phyloP scores from a whole-genome alignment of 2,329 filamentous ascomycete genomes.

The Phaeomoniella chlamydospora region DNA sequence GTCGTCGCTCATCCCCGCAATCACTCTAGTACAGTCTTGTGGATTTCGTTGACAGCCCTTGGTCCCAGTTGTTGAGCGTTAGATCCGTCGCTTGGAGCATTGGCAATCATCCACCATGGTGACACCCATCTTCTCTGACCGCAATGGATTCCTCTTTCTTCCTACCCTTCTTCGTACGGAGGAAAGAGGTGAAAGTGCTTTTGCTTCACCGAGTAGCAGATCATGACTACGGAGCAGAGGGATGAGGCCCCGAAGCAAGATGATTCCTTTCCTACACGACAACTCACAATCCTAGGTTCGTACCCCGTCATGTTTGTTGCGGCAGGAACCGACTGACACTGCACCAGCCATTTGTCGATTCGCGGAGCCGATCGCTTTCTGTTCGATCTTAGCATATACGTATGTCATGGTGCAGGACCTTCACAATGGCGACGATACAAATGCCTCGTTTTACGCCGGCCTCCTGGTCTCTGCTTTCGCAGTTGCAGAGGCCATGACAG shows the following conservation, averaged over 20 bases:
- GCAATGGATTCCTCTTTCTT: too few species aligned
- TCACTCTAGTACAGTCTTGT: too few species aligned
- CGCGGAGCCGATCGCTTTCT: constrained; percentile 31
- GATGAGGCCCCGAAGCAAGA: constrained; percentile 1
- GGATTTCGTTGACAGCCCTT: too few species aligned
- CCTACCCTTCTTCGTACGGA: too few species aligned
- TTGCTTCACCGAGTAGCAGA: too few species aligned
- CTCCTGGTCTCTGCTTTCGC: constrained; percentile 27
- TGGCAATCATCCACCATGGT: too few species aligned
- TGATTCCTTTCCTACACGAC: constrained; percentile 27
- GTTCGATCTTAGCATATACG: constrained; percentile 29
- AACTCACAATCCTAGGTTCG: constrained; percentile 28
- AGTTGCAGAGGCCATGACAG: constrained; percentile 27
- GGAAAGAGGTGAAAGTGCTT: too few species aligned
- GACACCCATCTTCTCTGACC: too few species aligned
- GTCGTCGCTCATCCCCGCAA: too few species aligned
- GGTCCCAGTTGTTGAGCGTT: too few species aligned
- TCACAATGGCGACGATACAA: constrained; percentile 15
- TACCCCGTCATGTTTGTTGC: constrained; percentile 2
- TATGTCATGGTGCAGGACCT: constrained; percentile 28
- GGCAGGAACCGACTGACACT: constrained; percentile 1
- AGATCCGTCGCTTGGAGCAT: too few species aligned
- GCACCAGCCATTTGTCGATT: constrained; percentile 28
- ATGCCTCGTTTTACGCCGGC: constrained; percentile 10
- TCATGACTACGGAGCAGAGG: too few species aligned